A percentile compares a stretch with the other conserved stretches of the same genome.
These are phyloP conservation scores for Trichoderma sp. DNA, from an alignment of 2,329 filamentous ascomycete species.

Conservation along the genomic window DNA sequence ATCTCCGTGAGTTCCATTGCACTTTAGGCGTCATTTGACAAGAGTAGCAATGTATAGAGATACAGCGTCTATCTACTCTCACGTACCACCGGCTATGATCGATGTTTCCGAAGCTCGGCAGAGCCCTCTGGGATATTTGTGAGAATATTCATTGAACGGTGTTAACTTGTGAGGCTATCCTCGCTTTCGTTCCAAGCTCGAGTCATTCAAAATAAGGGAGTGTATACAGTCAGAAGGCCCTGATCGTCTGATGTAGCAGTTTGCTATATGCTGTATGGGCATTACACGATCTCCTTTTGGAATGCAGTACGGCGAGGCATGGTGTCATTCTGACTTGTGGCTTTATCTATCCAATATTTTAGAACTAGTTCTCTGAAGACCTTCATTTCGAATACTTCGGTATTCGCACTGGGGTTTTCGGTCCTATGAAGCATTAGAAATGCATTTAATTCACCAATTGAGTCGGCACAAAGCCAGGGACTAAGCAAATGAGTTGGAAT, in stretches of 20 bases:
- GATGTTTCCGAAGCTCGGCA: background rate
- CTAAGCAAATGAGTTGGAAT: background rate
- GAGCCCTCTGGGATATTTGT: background rate
- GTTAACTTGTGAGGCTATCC: background rate
- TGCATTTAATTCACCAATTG: background rate
- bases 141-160: background rate
- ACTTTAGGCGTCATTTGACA: too few species aligned
- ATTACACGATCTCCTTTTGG: too few species aligned
- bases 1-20: too few species aligned
- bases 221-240: background rate
- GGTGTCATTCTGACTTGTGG: too few species aligned
- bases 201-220: background rate
- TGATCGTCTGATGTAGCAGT: too few species aligned
- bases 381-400: background rate
- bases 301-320: too few species aligned
- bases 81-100: background rate
- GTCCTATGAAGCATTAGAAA: background rate
- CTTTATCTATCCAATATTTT: too few species aligned
- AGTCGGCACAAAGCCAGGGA: background rate
- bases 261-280: too few species aligned
- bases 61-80: background rate
- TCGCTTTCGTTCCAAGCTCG: background rate
- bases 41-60: background rate
- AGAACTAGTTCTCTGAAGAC: background rate
- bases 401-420: background rate